These are phyloP conservation scores for Kwoniella sp. DNA, from an alignment of 768 basidiomycete genomes.

Conservation along the genomic window DNA sequence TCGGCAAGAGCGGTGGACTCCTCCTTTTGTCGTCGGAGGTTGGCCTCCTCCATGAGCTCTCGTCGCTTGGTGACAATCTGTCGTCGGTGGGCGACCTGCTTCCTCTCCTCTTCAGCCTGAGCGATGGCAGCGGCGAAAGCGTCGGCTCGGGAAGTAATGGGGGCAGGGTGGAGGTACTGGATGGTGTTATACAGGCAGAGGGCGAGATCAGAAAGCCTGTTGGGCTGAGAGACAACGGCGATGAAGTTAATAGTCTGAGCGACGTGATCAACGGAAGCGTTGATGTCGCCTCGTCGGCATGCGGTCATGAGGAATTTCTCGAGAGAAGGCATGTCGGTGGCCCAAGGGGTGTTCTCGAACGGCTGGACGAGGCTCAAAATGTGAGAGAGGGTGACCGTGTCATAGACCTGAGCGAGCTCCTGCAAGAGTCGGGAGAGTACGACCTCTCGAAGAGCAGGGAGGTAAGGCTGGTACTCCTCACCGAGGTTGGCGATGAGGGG, in stretches of 20 bases:
- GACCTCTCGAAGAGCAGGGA: slow-evolving; percentile 86
- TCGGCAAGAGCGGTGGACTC: slow-evolving; percentile 79
- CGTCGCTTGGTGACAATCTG: slow-evolving; percentile 81
- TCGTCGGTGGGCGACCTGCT: slow-evolving; percentile 65
- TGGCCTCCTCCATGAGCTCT: slow-evolving; percentile 80
- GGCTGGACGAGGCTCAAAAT: slow-evolving; percentile 73
- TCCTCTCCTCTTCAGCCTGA: slow-evolving; percentile 55
- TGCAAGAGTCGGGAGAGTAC: slow-evolving; percentile 86
- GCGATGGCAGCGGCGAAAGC: slow-evolving; percentile 61
- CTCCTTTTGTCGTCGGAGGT: slow-evolving; percentile 83
- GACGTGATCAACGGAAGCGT: slow-evolving; percentile 84
- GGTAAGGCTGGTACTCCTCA: slow-evolving; percentile 72
- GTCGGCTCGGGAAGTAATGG: slow-evolving; percentile 61
- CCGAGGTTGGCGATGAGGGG: slow-evolving; percentile 67
- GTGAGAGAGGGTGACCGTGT: slow-evolving; percentile 75
- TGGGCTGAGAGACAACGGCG: slow-evolving; percentile 54
- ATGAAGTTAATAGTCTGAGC: slow-evolving; percentile 80
- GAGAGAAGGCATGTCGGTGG: slow-evolving; percentile 66
- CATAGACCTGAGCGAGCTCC: slow-evolving; percentile 90
- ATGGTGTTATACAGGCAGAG: slow-evolving; percentile 71
- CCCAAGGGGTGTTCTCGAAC: slow-evolving; percentile 65
- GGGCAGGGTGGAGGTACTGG: slow-evolving; percentile 57
- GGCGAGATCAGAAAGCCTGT: slow-evolving; percentile 75
- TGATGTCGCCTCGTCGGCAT: slow-evolving; percentile 80
- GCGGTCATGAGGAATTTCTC: slow-evolving; percentile 94